These are phyloP conservation scores for Jackrogersella multiformis DNA, from an alignment of 495 filamentous ascomycete genomes.

Conservation along the genomic window DNA sequence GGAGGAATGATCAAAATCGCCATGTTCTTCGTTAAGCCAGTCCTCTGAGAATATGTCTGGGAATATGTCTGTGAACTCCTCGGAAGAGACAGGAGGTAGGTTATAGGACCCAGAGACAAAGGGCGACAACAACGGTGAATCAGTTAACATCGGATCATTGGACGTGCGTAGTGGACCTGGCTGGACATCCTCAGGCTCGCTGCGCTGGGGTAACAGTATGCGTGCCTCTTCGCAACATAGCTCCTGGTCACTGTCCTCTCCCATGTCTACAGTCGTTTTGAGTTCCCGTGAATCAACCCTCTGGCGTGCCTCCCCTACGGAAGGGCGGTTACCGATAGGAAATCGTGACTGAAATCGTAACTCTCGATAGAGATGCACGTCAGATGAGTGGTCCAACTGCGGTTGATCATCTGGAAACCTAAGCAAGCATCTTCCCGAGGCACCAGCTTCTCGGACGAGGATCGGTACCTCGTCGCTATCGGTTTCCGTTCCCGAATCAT, in stretches of 20 bases:
- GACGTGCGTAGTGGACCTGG: no score
- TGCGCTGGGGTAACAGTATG: no score
- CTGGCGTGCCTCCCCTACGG: not conserved
- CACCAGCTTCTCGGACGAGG: not conserved
- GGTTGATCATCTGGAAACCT: not conserved
- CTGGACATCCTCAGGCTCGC: no score
- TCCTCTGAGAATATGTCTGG: not conserved
- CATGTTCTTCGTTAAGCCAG: not conserved
- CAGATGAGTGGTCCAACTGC: not conserved
- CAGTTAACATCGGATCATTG: no score
- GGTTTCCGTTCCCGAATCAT: not conserved
- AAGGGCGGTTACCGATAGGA: not conserved
- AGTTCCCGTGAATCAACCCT: not conserved
- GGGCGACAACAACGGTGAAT: no score
- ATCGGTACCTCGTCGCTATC: not conserved
- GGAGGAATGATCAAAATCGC: not conserved
- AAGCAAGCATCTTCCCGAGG: not conserved
- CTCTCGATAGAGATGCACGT: not conserved
- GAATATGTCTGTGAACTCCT: no score
- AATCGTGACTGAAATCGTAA: not conserved
- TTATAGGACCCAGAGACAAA: no score
- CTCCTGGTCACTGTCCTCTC: no score
- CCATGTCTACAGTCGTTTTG: no score
- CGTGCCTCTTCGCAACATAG: not conserved
- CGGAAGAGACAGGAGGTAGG: no score